Base-by-base conservation (phyloP, 257 asterid genomes). In the Rehmannia glutinosa region DNA sequence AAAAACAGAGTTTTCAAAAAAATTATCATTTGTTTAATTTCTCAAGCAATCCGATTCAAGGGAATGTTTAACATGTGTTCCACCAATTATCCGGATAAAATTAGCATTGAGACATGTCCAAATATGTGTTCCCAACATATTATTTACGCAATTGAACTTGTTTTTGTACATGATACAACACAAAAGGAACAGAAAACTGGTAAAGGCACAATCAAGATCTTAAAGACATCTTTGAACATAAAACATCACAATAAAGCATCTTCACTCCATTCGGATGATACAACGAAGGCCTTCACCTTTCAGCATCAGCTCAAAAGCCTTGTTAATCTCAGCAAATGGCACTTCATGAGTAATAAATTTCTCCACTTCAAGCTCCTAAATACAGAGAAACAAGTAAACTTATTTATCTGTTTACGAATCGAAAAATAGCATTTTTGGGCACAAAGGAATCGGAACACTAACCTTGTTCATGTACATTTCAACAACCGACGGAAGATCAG, bases 381-480 rank as follows among this genome's bases (percentile, higher is more conserved):
- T 7, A 47, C 24, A 47, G 0, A 9, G 55, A 7, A 49, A 49
- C 5, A 49, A 49, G 2, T 5, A 53, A 30, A 3, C 6, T n/a
- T 5, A 28, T 25, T 24, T 12, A 25, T 27, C 9, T 0, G 1
- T 21, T 27, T 27, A 63, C 4, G 15, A 32, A 0, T 39, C 35
- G 12, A 23, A 9, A 42, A 15, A 53, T 38, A 5, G 2, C 23
- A 15, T 24, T 15, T 8, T 0, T 1, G 41, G 15, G 24, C 1
- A 13, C 16, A 52, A 16, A 54, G 8, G 8, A 15, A 36, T 9
- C 8, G n/a, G 24, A 21, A 61, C 5, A 27, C 74, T 9, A 25
- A 81, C 95, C 84, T 85, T 84, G 35, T 74, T 87, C 97, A 87
- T 87, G 80, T 87, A 85, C 74, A 83, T 81, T 33, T 89, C 97